Percentiles rank a stretch among this genome's conserved stretches.
Evolutionary conservation across 1,139 yeast species (phyloP).

Genomic region (Sugiyamaella castrensis): DNA sequence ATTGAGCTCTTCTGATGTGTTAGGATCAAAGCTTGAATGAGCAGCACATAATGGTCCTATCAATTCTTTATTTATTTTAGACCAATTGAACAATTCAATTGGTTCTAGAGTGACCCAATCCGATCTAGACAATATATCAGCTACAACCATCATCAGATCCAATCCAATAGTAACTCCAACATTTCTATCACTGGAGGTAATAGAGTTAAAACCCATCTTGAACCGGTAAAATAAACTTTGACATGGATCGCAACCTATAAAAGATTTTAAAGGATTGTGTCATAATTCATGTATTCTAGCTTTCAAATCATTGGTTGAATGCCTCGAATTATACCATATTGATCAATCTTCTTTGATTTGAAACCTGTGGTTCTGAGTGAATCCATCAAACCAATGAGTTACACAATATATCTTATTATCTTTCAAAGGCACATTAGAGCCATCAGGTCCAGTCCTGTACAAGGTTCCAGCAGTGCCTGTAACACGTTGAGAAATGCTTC

Average conservation of each 20-base stretch:
- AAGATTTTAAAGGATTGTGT: constrained; percentile 6
- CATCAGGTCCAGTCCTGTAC: constrained; percentile 5
- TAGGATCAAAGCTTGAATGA: constrained; percentile 20
- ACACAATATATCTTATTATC: not conserved
- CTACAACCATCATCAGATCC: constrained; percentile 1
- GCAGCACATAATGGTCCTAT: constrained; percentile 19
- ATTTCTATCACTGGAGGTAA: constrained; percentile 9
- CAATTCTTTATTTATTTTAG: constrained; percentile 13
- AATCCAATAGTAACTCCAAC: constrained; percentile 20
- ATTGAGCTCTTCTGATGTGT: constrained; percentile 20
- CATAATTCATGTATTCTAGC: constrained; percentile 12
- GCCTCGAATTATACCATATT: constrained; percentile 19
- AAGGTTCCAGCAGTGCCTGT: constrained; percentile 1
- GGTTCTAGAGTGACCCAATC: constrained; percentile 21
- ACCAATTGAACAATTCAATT: constrained; percentile 15
- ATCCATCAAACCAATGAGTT: constrained; percentile 24
- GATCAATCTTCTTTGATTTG: constrained; percentile 12
- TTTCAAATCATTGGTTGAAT: constrained; percentile 17
- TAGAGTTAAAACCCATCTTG: not conserved
- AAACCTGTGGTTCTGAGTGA: constrained; percentile 21
- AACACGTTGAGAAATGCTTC: not conserved
- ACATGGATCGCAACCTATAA: constrained; percentile 14
- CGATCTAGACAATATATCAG: constrained; percentile 14
- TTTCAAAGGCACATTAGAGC: not conserved
- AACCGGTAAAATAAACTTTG: constrained; percentile 6